These are phyloP conservation scores for Fragilariopsis cylindrus DNA, from an alignment of 108 stramenopile genomes.

Conservation along the genomic window DNA sequence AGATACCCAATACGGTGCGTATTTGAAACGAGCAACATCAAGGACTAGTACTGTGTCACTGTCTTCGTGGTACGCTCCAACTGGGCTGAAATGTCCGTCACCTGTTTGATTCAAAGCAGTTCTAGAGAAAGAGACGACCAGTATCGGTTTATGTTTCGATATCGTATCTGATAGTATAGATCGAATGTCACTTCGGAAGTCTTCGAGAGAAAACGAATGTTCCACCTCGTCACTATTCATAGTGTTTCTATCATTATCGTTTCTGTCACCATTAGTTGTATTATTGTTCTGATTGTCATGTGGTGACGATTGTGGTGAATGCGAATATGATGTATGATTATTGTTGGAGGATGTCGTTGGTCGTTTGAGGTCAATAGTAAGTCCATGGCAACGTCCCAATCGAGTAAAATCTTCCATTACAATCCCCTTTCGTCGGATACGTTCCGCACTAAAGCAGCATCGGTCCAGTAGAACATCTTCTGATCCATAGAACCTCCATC, in stretches of 20 bases:
- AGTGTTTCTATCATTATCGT: neutral
- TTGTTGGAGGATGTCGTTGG: conserved; percentile 14
- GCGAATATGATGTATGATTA: neutral
- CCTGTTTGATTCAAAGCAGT: conserved; percentile 87
- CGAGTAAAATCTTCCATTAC: conserved; percentile 66
- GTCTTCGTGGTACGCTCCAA: conserved; percentile 75
- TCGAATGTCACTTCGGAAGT: conserved; percentile 62
- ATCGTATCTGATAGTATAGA: conserved; percentile 38
- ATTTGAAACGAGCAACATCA: conserved; percentile 92
- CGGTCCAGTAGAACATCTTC: conserved; percentile 84
- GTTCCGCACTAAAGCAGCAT: conserved; percentile 80
- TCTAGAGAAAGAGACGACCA: conserved; percentile 77
- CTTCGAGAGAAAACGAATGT: conserved; percentile 34
- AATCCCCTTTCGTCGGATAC: conserved; percentile 68
- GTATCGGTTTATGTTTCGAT: conserved; percentile 19
- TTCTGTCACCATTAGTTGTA: neutral
- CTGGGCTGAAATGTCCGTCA: conserved; percentile 93
- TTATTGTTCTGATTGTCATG: neutral
- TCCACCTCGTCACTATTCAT: neutral
- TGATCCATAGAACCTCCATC: conserved; percentile 92
- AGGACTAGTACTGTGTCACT: conserved; percentile 79
- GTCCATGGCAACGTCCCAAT: conserved; percentile 76
- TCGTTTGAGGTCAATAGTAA: conserved; percentile 53
- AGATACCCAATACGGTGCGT: conserved; percentile 92
- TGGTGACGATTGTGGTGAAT: too few relatives aligned